Evolutionary conservation across 2,329 filamentous ascomycete genomes (phyloP).

Genomic region (Monilinia polystroma): DNA sequence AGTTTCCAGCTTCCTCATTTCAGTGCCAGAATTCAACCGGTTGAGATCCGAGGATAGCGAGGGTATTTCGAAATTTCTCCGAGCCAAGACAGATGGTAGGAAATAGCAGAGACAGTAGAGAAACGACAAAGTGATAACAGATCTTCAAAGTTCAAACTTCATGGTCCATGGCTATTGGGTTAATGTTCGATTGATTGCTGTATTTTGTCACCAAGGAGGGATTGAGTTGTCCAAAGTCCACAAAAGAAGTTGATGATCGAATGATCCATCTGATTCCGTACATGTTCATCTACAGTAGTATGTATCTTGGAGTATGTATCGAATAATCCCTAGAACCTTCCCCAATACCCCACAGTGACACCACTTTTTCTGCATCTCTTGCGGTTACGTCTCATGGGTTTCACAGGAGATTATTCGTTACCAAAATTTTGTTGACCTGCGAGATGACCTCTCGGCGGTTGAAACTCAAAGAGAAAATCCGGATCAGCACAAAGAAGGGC

Average conservation of each 20-base stretch:
- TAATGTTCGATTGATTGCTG: neutral
- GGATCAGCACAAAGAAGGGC: conserved; percentile 15
- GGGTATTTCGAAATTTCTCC: neutral
- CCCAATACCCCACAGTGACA: conserved; percentile 19
- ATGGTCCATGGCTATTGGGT: neutral
- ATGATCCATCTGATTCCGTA: conserved; percentile 10
- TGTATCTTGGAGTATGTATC: neutral
- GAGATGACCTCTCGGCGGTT: conserved; percentile 11
- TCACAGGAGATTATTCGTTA: neutral
- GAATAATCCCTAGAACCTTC: conserved; percentile 8
- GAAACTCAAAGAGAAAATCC: conserved; percentile 4
- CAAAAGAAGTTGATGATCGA: conserved; percentile 1
- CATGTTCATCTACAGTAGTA: too few species aligned
- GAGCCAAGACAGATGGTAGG: neutral
- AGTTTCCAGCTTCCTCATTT: neutral
- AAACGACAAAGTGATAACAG: neutral
- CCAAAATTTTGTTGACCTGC: neutral
- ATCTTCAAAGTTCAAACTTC: conserved; percentile 1
- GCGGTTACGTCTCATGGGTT: conserved; percentile 1
- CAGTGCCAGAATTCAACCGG: conserved; percentile 11
- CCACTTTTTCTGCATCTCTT: conserved; percentile 7
- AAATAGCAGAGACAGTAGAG: neutral
- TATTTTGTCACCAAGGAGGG: conserved; percentile 5
- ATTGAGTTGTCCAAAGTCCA: conserved; percentile 16
- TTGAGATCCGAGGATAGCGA: conserved; percentile 9